Conservation (phyloP, 768 basidiomycete genomes). For the Collybia sp. region DNA sequence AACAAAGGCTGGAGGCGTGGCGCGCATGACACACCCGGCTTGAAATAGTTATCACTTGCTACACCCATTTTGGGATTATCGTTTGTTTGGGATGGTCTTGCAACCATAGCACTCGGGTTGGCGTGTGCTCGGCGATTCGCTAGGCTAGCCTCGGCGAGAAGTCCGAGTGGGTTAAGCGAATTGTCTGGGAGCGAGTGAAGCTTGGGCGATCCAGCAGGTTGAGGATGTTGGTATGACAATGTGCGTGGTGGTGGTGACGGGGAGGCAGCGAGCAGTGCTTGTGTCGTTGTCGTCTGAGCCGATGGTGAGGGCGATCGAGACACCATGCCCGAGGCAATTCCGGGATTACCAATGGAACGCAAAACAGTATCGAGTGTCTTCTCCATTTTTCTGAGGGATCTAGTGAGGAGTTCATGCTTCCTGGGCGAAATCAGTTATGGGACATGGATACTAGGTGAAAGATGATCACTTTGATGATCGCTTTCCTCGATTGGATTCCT, state of each 20-base stretch:
- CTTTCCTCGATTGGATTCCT: conserved; percentile 95
- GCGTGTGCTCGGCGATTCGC: conserved; percentile 65
- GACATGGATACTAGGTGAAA: conserved; percentile 7
- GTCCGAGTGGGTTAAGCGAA: conserved; percentile 84
- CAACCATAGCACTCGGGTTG: conserved; percentile 32
- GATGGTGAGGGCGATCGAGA: conserved; percentile 76
- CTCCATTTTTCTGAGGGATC: conserved; percentile 88
- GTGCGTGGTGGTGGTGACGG: conserved; percentile 39
- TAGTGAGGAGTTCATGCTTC: conserved; percentile 80
- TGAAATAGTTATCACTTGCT: conserved; percentile 87
- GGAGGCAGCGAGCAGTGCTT: conserved; percentile 49
- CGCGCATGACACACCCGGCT: conserved; percentile 56
- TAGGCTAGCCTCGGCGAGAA: conserved; percentile 86
- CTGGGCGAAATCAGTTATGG: conserved; percentile 34
- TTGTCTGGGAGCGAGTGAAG: conserved; percentile 92
- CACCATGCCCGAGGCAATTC: conserved; percentile 73
- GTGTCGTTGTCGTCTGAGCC: conserved; percentile 48
- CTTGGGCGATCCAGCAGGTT: conserved; percentile 66
- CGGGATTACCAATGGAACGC: conserved; percentile 82
- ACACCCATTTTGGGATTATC: conserved; percentile 62
- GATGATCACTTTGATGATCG: conserved; percentile 69
- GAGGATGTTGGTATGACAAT: conserved; percentile 22
- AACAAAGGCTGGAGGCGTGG: background rate
- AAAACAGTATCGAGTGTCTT: conserved; percentile 89
- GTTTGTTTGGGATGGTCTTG: conserved; percentile 28